Evolutionary conservation across 2,329 filamentous ascomycete genomes (phyloP).

Genomic region (Penicillium sclerotiorum): DNA sequence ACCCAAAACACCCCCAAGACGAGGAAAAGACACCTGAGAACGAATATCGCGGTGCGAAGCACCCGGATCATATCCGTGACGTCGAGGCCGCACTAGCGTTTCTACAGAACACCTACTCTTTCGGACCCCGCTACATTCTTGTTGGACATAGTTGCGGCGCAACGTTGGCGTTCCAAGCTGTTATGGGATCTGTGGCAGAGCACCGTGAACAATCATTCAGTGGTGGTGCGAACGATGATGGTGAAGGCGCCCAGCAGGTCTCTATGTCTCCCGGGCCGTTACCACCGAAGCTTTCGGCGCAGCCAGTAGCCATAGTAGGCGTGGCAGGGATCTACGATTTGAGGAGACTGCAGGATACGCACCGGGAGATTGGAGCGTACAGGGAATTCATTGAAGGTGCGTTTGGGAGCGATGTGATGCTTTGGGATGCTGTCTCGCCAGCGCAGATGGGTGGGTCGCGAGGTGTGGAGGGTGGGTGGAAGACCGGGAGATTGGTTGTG

Average conservation of each 20-base stretch:
- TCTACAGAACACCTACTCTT: constrained; percentile 43
- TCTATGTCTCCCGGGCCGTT: constrained; percentile 18
- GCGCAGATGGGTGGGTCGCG: constrained; percentile 32
- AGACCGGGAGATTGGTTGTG: constrained; percentile 37
- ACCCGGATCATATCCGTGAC: constrained; percentile 51
- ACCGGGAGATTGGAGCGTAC: constrained; percentile 37
- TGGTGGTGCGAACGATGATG: constrained; percentile 5
- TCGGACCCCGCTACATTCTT: constrained; percentile 46
- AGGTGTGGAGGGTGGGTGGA: constrained; percentile 39
- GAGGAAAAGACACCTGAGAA: constrained; percentile 25
- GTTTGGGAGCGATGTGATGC: constrained; percentile 41
- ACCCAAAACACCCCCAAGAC: constrained; percentile 45
- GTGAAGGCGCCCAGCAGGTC: constrained; percentile 5
- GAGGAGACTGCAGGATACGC: constrained; percentile 36
- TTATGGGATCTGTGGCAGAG: constrained; percentile 36
- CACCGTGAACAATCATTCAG: constrained; percentile 15
- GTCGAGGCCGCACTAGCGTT: constrained; percentile 43
- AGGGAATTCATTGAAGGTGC: constrained; percentile 45
- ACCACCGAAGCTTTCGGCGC: constrained; percentile 15
- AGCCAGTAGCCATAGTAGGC: constrained; percentile 44
- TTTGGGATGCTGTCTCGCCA: constrained; percentile 46
- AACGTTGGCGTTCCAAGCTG: constrained; percentile 48
- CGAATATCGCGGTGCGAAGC: constrained; percentile 40
- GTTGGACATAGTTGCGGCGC: constrained; percentile 52
- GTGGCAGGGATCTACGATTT: constrained; percentile 52